Evolutionary conservation across 805 yeast genomes (phyloP), one percentile per base, ranked within the genome.

Genomic region (Candida lessepsii): DNA sequence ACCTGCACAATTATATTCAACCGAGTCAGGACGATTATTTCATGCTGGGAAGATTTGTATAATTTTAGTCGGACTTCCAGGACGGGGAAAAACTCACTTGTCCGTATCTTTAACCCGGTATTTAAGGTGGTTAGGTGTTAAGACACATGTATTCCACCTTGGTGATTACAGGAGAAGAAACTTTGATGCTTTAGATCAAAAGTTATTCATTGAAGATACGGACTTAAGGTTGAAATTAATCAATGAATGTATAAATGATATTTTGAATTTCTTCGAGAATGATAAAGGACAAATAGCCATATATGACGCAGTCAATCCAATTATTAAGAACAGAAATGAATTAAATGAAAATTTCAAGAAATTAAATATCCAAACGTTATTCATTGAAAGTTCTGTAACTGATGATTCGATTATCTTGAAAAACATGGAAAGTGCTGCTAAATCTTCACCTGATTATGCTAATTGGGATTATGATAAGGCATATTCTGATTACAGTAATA

Each of bases 31-130:
- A 0, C 76, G 88, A 48, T 71, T 93, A 52, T 93, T 87, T 66
- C 98, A 93, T 55, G 98, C 99, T 4, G 99, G 99, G 3, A 86
- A 87, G 53, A 80, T 93, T 31, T 80, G 95, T 52, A 83, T 93
- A 39, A 87, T 85, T 3, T 73, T 93, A 50, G 91, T 86, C 4
- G 99, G 99, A 0, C 71, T 90, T 44, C 98, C 99, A 2, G 98
- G 96, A 1, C 75, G 98, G 35, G 97, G 98, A 2, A 93, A 93
- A 59, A 93, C 99, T 1, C 88, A 89, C 58, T 71, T 91, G 37
- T 84, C 96, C 5, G 97, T 91, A 28, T 83, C 96, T 10, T 72
- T 93, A 48, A 88, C 96, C 3, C 76, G 99, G 43, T 93, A 90
- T 60, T 70, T 95, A 50, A 76, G 97, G 53, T 93, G 99, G 99